Evolutionary conservation across 371 early-diverging fungal genomes (phyloP).

Genomic region (Rhizopus arrhizus): DNA sequence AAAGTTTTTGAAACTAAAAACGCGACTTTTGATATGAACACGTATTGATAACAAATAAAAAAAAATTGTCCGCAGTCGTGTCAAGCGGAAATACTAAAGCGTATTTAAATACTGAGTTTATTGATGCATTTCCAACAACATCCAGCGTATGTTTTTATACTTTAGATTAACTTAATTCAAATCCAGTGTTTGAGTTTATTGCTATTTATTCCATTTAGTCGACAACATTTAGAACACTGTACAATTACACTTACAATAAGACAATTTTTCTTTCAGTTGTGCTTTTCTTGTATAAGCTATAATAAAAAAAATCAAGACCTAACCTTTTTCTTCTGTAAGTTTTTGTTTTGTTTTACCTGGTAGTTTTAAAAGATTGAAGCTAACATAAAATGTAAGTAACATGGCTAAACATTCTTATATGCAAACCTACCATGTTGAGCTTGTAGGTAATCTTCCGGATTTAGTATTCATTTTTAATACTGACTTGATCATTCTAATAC

Average conservation of each 20-base stretch:
- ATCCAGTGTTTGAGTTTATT: constrained; percentile 57
- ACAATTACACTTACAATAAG: constrained; percentile 43
- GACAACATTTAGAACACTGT: too few species aligned
- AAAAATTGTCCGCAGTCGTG: too few species aligned
- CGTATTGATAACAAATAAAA: too few species aligned
- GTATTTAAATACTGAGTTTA: too few species aligned
- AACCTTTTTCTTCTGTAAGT: neutral
- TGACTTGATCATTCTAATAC: constrained; percentile 42
- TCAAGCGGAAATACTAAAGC: too few species aligned
- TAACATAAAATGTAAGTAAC: constrained; percentile 47
- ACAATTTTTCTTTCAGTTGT: constrained; percentile 53
- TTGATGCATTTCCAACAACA: too few species aligned
- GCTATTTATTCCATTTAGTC: constrained; percentile 24
- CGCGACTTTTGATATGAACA: too few species aligned
- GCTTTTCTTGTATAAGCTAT: constrained; percentile 58
- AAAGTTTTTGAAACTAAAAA: too few species aligned
- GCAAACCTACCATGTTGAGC: constrained; percentile 49
- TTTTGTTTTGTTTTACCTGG: constrained; percentile 52
- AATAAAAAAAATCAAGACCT: neutral
- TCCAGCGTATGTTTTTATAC: too few species aligned
- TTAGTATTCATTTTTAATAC: constrained; percentile 50
- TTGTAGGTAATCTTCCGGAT: constrained; percentile 56
- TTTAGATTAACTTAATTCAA: constrained; percentile 44
- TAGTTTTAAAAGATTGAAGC: constrained; percentile 90
- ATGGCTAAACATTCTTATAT: neutral